Evolutionary conservation across 225 moss, liverwort and hornwort species (phyloP), one percentile per base, ranked within the genome.

Genomic region (Polytrichum commune): DNA sequence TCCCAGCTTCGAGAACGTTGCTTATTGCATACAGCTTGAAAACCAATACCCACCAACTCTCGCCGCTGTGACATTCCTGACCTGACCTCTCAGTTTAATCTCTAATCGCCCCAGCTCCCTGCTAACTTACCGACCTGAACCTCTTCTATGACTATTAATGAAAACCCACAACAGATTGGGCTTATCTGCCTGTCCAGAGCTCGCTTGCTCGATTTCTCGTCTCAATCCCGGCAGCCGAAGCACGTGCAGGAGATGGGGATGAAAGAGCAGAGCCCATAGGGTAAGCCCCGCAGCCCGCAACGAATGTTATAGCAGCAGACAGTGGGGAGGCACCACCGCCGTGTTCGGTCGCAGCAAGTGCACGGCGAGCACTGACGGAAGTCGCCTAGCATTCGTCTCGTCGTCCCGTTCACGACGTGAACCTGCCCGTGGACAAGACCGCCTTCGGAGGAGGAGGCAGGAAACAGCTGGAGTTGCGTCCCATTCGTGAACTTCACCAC

Each of bases 251-350:
- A 81, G 73, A 85, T 85, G 27, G 85, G 81, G 24, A 76, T 85
- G 65, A 81, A 85, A 30, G 85, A 85, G 73, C 79, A 85, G 0
- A 85, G 73, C 24, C 85, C 81, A 72, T 75, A 85, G 19, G 81
- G 85, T 10, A 85, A 38, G 71, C 76, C 78, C 64, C 67, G 70
- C 67, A 85, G 60, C 35, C 81, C 81, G 54, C 85, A 85, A 30
- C 72, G 29, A 61, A 85, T 85, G 74, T 85, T 81, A 73, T 85
- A 85, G 74, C 81, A 85, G 76, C 81, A 85, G 1, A 81, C 76
- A 0, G 81, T 81, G 18, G 85, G 79, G 27, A 85, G 76, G 78
- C 85, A 85, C 85, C 79, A 81, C 23, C 73, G 70, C 56, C 79
- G 76, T 19, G 81, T 70, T 26, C 62, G 69, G 68, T 85, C 81